Percentiles rank a stretch among this genome's conserved stretches.
Evolutionary conservation across 2,329 filamentous ascomycete genomes (phyloP).

Genomic region (Beauveria sp.): DNA sequence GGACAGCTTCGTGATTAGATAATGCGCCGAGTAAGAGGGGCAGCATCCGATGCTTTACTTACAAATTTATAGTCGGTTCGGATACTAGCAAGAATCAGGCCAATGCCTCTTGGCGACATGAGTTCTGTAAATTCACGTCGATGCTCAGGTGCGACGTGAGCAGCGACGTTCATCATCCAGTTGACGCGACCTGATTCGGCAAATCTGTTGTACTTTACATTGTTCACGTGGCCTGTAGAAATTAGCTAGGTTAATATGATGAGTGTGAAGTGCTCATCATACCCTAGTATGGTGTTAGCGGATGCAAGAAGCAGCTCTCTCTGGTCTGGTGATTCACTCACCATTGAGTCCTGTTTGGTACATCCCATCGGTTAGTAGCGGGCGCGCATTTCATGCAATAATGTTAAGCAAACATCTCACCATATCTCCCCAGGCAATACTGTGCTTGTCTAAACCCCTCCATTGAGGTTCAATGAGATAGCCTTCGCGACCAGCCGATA

Average conservation of each 20-base stretch:
- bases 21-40: no score
- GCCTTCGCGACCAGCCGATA: conserved; percentile 68
- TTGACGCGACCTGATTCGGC: conserved; percentile 76
- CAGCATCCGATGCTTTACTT: conserved; percentile 24
- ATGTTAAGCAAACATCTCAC: conserved; percentile 29
- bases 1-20: background rate
- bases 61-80: conserved; percentile 85
- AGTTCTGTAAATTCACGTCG: conserved; percentile 59
- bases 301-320: background rate
- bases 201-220: conserved; percentile 74
- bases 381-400: background rate
- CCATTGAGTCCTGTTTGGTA: conserved; percentile 42
- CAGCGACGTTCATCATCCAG: conserved; percentile 65
- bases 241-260: background rate
- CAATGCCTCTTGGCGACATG: conserved; percentile 56
- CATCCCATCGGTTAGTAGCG: background rate
- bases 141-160: conserved; percentile 53
- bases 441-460: conserved; percentile 55
- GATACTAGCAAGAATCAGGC: conserved; percentile 73
- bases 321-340: conserved; percentile 25
- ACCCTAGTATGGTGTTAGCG: conserved; percentile 5
- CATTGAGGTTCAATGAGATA: conserved; percentile 55
- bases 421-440: conserved; percentile 81
- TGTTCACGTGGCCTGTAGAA: conserved; percentile 63
- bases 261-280: background rate